phyloP scores from a whole-genome alignment of 164 flowering plant genomes.

The Dillenia suffruticosa region DNA sequence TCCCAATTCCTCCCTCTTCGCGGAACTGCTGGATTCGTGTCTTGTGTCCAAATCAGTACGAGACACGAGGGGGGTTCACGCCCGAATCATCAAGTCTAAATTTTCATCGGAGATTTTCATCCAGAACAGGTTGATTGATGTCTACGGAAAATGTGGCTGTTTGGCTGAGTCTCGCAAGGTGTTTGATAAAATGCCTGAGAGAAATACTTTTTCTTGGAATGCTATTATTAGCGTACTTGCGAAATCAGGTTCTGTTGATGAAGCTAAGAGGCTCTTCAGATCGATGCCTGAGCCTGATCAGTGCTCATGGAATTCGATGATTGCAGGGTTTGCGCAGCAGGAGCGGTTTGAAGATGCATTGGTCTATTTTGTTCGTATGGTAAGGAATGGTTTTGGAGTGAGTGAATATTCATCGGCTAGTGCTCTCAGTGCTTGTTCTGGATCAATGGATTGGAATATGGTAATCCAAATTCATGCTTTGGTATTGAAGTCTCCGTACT shows the following conservation, averaged over 20 bases:
- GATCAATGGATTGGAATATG: slow-evolving; percentile 33
- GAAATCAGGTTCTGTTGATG: slow-evolving; percentile 36
- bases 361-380: slow-evolving; percentile 41
- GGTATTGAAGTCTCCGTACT: slow-evolving; percentile 30
- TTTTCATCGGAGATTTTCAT: slow-evolving; percentile 44
- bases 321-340: slow-evolving; percentile 53
- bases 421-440: slow-evolving; percentile 56
- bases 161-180: slow-evolving; percentile 38
- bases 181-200: slow-evolving; percentile 52
- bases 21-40: slow-evolving; percentile 42
- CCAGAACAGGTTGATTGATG: slow-evolving; percentile 53
- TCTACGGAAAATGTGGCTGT: slow-evolving; percentile 43
- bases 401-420: slow-evolving; percentile 56
- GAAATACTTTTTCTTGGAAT: slow-evolving; percentile 49
- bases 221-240: slow-evolving; percentile 29
- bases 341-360: slow-evolving; percentile 42
- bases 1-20: slow-evolving; percentile 36
- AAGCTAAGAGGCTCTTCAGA: slow-evolving; percentile 34
- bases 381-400: slow-evolving; percentile 33
- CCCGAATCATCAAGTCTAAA: slow-evolving; percentile 38
- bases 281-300: slow-evolving; percentile 52
- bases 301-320: slow-evolving; percentile 71
- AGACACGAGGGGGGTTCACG: slow-evolving; percentile 30
- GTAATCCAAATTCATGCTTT: slow-evolving; percentile 52
- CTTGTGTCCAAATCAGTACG: slow-evolving; percentile 24